A percentile compares a stretch with the other conserved stretches of the same genome.
These are phyloP conservation scores for Colletotrichum sp. DNA, from an alignment of 2,329 filamentous ascomycete species.

Conservation along the genomic window DNA sequence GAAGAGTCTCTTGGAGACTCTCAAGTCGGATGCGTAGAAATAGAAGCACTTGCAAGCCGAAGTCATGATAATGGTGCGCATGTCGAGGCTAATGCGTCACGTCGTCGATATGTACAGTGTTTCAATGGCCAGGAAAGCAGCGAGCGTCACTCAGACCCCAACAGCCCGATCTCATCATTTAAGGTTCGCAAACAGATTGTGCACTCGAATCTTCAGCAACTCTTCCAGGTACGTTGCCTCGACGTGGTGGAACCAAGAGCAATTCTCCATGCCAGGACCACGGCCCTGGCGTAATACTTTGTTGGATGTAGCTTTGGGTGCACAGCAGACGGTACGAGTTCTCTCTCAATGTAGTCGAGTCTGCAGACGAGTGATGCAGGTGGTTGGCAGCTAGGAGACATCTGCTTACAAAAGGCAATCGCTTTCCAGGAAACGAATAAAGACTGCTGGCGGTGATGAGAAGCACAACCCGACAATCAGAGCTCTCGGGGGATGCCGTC, in stretches of 20 bases:
- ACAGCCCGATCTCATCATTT: neutral
- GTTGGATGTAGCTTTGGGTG: neutral
- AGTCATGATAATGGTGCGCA: neutral
- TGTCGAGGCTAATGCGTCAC: neutral
- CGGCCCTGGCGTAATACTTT: neutral
- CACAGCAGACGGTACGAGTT: neutral
- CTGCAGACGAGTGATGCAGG: neutral
- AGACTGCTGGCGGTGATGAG: neutral
- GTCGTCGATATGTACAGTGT: neutral
- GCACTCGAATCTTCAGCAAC: neutral
- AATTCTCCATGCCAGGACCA: neutral
- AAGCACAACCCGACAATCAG: neutral
- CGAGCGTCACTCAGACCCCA: neutral
- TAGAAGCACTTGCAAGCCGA: neutral
- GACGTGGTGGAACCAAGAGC: neutral
- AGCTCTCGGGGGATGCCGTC: neutral
- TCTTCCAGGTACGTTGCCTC: neutral
- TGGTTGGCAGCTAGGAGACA: neutral
- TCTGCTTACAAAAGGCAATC: neutral
- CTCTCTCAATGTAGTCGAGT: neutral
- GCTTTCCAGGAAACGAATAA: neutral
- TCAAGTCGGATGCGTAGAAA: neutral
- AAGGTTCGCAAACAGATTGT: neutral
- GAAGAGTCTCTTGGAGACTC: slow-evolving; percentile 38
- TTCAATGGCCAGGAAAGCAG: neutral